Evolutionary conservation across 352 stramenopile species (phyloP), one percentile per base, ranked within the genome.

Genomic region (Phytopythium boreale): DNA sequence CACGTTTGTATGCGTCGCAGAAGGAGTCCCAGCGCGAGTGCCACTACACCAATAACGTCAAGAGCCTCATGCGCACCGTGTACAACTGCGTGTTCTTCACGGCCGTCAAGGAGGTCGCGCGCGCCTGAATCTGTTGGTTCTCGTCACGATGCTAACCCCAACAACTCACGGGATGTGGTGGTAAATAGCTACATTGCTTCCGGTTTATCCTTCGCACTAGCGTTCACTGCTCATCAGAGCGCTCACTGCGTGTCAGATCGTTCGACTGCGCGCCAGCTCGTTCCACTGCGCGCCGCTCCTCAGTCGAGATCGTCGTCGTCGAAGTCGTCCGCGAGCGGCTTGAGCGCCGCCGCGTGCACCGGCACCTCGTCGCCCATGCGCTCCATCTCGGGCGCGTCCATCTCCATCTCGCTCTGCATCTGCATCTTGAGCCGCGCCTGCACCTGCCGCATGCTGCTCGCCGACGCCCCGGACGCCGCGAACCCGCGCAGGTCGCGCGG

Each of bases 21-120:
- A 85, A 87, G 57, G 84, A 95, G 49, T 89, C 86, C 41, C 77
- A 87, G 72, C 80, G 79, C 62, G 85, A 93, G 63, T 94, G 87
- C 65, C 63, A 89, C 43, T 95, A 95, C 80, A 93, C 87, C 50
- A 84, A 89, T 76, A 94, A 95, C 65, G 53, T 86, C 69, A 90
- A 92, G 70, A 93, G 83, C 65, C 92, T 95, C 81, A 91, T 95
- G 80, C 85, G 80, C 63, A 92, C 85, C 3, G 81, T 92, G 52
- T 95, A 85, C 66, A 81, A 94, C 52, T 95, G 87, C 66, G 74
- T 73, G 26, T 91, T 92, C 70, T 95, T 95, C 69, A 94, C 87
- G 7, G 87, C 87, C n/a, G 72, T 92, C 51, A 95, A 93, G 71
- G 82, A 91, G 51, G 71, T 62, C 22, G 65, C 63, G 4, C 70